Evolutionary conservation across 768 basidiomycete species (phyloP).

Genomic region (Kwoniella shandongensis): DNA sequence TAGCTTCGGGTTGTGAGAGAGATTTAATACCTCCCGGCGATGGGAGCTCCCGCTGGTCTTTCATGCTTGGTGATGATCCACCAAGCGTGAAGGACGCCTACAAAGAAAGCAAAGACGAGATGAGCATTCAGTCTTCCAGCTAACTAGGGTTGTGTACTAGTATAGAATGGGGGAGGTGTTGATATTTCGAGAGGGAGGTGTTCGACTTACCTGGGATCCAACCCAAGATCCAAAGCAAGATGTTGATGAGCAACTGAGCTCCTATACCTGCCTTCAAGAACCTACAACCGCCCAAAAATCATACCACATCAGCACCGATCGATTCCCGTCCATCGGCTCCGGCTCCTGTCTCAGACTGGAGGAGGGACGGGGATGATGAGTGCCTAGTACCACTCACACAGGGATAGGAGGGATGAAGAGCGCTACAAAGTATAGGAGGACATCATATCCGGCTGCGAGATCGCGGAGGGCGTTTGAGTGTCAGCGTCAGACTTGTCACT

Average conservation of each 20-base stretch:
- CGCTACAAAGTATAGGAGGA: constrained; percentile 55
- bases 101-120: background rate
- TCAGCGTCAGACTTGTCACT: no score
- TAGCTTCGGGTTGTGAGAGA: no score
- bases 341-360: background rate
- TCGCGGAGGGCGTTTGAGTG: background rate
- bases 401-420: constrained; percentile 48
- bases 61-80: constrained; percentile 47
- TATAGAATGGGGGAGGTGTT: background rate
- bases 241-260: constrained; percentile 43
- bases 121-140: background rate
- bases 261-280: constrained; percentile 20
- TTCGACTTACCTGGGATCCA: constrained; percentile 58
- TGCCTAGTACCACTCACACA: constrained; percentile 48
- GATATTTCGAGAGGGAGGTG: no score
- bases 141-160: background rate
- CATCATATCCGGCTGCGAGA: constrained; percentile 45
- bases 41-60: constrained; percentile 16
- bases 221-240: constrained; percentile 56
- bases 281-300: no score
- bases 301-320: background rate
- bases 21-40: no score
- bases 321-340: constrained; percentile 3
- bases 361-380: background rate
- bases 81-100: constrained; percentile 60